Conservation (phyloP, 116 monocot species). For the Papilionanthe hybrid region DNA sequence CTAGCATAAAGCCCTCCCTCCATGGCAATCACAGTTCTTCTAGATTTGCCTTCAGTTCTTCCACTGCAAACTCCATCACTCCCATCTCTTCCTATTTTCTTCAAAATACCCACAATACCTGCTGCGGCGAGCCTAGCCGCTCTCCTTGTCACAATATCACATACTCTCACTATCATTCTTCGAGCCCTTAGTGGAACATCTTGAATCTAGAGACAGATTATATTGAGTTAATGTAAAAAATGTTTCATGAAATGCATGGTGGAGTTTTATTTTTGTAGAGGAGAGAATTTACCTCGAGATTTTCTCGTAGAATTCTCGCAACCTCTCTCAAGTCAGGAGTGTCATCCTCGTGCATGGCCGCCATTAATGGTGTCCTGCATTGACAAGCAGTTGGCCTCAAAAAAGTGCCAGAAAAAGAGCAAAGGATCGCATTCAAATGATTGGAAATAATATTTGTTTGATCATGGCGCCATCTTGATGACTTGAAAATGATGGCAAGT, state of each 20-base stretch:
- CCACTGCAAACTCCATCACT: constrained; percentile 47
- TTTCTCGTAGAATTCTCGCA: constrained; percentile 51
- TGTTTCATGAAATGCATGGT: neutral
- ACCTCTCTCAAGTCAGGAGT: constrained; percentile 73
- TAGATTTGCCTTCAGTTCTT: constrained; percentile 28
- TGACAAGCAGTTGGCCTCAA: neutral
- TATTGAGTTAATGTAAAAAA: neutral
- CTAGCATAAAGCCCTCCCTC: constrained; percentile 68
- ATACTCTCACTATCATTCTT: constrained; percentile 64
- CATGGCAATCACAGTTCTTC: constrained; percentile 73
- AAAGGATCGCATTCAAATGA: neutral
- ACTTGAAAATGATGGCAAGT: too few species aligned
- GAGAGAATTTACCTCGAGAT: constrained; percentile 41
- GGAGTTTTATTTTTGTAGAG: neutral
- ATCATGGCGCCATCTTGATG: too few species aligned
- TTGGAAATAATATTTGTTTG: neutral
- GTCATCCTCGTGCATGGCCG: constrained; percentile 80
- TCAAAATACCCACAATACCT: constrained; percentile 83
- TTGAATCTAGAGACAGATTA: constrained; percentile 32
- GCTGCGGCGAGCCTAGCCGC: constrained; percentile 83
- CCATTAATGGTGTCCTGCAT: constrained; percentile 69
- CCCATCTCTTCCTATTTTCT: constrained; percentile 84
- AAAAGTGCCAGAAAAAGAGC: neutral
- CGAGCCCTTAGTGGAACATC: constrained; percentile 54
- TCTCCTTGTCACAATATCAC: constrained; percentile 71